Evolutionary conservation across 192 early-diverging fungal species (phyloP).

Genomic region (Dissophora ornata): DNA sequence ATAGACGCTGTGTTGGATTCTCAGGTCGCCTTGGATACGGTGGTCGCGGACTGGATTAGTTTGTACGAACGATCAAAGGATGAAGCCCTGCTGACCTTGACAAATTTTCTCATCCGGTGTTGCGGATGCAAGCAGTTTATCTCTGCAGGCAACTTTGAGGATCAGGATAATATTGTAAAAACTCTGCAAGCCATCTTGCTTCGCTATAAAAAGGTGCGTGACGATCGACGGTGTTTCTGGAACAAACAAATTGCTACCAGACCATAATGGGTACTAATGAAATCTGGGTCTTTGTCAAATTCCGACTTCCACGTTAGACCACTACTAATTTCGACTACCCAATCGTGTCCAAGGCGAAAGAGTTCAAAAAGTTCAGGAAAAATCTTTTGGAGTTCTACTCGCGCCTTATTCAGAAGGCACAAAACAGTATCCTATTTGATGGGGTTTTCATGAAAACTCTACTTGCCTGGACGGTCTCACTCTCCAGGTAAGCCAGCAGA

Average conservation of each 20-base stretch:
- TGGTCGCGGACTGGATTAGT: conserved; percentile 79
- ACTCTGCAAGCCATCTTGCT: conserved; percentile 70
- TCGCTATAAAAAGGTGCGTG: conserved; percentile 70
- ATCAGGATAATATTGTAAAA: conserved; percentile 66
- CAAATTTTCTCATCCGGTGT: conserved; percentile 80
- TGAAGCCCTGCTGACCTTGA: conserved; percentile 71
- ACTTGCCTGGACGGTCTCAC: conserved; percentile 71
- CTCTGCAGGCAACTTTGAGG: conserved; percentile 14
- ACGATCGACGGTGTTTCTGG: too few species aligned
- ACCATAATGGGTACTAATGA: background rate
- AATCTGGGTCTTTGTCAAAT: background rate
- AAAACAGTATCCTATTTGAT: conserved; percentile 72
- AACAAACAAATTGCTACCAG: too few species aligned
- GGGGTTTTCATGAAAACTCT: conserved; percentile 69
- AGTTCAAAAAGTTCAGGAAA: conserved; percentile 72
- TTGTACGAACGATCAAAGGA: conserved; percentile 66
- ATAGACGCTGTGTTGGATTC: conserved; percentile 60
- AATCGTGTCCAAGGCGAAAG: conserved; percentile 75
- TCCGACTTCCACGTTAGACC: conserved; percentile 31
- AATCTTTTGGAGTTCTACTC: conserved; percentile 77
- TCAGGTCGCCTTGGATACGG: conserved; percentile 66
- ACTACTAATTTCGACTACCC: conserved; percentile 76
- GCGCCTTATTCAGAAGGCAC: conserved; percentile 65
- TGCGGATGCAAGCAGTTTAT: conserved; percentile 31
- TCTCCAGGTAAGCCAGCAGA: conserved; percentile 78